These are phyloP conservation scores for Hirschioporus abietinus DNA, from an alignment of 768 basidiomycete genomes.

Conservation along the genomic window DNA sequence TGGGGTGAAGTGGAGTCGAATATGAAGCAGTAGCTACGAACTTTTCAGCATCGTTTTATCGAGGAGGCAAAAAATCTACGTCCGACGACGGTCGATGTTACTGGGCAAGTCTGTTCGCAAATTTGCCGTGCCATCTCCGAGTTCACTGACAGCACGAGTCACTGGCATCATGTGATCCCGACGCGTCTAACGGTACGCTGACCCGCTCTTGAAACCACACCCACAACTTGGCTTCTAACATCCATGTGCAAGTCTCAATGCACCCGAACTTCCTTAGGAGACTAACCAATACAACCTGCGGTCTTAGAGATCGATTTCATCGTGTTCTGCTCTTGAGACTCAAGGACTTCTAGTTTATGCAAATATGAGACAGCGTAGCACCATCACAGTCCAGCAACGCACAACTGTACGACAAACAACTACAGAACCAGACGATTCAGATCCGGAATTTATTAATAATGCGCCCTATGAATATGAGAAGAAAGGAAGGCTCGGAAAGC, in stretches of 20 bases:
- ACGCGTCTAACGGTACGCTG: neutral
- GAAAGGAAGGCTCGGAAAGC: neutral
- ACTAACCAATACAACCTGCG: too few species aligned
- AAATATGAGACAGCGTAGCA: too few species aligned
- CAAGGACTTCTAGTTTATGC: too few species aligned
- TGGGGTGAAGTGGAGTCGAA: neutral
- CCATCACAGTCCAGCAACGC: neutral
- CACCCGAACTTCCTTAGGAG: too few species aligned
- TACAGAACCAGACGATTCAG: constrained; percentile 3
- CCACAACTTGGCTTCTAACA: neutral
- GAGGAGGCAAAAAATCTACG: neutral
- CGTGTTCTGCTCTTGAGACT: too few species aligned
- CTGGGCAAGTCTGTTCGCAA: neutral
- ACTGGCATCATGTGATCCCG: neutral
- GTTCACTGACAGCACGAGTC: too few species aligned
- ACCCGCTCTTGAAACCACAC: neutral
- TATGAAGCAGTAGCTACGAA: neutral
- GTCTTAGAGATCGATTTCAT: too few species aligned
- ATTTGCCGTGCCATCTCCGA: neutral
- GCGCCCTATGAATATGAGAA: neutral
- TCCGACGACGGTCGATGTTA: neutral
- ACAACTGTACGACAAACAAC: neutral
- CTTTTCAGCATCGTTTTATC: neutral
- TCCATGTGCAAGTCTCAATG: neutral
- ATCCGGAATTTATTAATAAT: constrained; percentile 11